phyloP scores from a whole-genome alignment of 1,284 basidiomycete genomes.

The Phellinidium pouzarii region DNA sequence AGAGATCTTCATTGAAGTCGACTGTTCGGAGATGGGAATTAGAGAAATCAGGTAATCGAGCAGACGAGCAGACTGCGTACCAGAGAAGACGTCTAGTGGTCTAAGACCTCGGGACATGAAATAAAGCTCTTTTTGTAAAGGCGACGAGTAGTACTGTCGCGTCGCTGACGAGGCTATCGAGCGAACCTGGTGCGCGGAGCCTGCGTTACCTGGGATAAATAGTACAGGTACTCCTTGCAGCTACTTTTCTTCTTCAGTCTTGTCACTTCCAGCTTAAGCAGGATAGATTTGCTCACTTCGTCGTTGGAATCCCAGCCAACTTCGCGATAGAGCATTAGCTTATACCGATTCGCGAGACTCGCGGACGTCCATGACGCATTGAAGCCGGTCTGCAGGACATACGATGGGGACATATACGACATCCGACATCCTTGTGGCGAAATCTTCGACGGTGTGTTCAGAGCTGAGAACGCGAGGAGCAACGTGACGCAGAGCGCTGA shows the following conservation, averaged over 20 bases:
- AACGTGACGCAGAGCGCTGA: not conserved
- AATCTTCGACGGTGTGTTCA: conserved; percentile 25
- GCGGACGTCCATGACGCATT: conserved; percentile 56
- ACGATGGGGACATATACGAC: conserved; percentile 96
- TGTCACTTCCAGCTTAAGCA: not conserved
- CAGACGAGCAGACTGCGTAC: conserved; percentile 34
- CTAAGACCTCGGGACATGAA: conserved; percentile 42
- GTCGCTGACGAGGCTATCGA: conserved; percentile 91
- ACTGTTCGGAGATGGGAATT: conserved; percentile 39
- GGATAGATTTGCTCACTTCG: conserved; percentile 40
- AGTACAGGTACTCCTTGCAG: conserved; percentile 71
- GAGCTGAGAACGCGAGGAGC: conserved; percentile 17
- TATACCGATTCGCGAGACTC: conserved; percentile 63
- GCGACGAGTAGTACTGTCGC: conserved; percentile 67
- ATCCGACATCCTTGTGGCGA: conserved; percentile 91
- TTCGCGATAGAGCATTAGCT: conserved; percentile 88
- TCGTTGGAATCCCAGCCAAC: conserved; percentile 66
- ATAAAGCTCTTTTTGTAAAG: conserved; percentile 41
- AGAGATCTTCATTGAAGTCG: conserved; percentile 97
- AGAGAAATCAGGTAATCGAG: not conserved
- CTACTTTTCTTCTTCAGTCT: conserved; percentile 27
- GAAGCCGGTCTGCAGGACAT: conserved; percentile 62
- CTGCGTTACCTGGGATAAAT: conserved; percentile 97
- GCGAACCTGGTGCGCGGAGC: conserved; percentile 89
- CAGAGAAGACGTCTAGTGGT: conserved; percentile 79